A percentile compares a stretch with the other conserved stretches of the same genome.
phyloP scores from a whole-genome alignment of 1,139 yeast species.

The Arxiozyma bovina region DNA sequence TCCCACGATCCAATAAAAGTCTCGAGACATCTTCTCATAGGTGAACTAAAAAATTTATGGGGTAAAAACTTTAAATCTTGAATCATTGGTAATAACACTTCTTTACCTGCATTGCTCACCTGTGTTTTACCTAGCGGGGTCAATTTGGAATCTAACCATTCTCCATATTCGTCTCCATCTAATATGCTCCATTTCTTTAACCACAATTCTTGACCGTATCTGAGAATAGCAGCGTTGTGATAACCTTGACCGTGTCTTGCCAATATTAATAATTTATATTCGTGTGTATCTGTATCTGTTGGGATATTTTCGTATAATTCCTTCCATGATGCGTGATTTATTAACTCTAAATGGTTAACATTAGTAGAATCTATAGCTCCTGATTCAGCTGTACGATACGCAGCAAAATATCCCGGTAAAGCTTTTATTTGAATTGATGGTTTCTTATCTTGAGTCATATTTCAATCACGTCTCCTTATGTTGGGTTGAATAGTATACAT shows the following conservation, averaged over 20 bases:
- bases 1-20: constrained; percentile 56
- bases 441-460: background rate
- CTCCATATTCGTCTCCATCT: constrained; percentile 28
- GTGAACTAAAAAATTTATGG: constrained; percentile 48
- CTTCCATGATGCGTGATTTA: constrained; percentile 39
- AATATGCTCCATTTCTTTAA: constrained; percentile 47
- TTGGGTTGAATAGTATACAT: too few species aligned
- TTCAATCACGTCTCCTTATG: background rate
- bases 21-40: constrained; percentile 52
- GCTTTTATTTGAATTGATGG: constrained; percentile 9
- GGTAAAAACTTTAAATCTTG: constrained; percentile 42
- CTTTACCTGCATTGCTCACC: constrained; percentile 37
- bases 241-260: constrained; percentile 77
- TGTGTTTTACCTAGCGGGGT: constrained; percentile 53
- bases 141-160: constrained; percentile 32
- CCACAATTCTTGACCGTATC: constrained; percentile 54
- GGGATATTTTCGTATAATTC: constrained; percentile 28
- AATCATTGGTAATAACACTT: constrained; percentile 40
- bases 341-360: constrained; percentile 39
- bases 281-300: constrained; percentile 12
- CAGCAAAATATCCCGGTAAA: constrained; percentile 22
- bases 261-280: constrained; percentile 46
- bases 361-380: constrained; percentile 13
- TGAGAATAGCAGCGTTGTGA: constrained; percentile 54
- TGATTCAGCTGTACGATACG: constrained; percentile 9